These are phyloP conservation scores for Mortierella sp. DNA, from an alignment of 371 early-diverging fungal species.

Conservation along the genomic window DNA sequence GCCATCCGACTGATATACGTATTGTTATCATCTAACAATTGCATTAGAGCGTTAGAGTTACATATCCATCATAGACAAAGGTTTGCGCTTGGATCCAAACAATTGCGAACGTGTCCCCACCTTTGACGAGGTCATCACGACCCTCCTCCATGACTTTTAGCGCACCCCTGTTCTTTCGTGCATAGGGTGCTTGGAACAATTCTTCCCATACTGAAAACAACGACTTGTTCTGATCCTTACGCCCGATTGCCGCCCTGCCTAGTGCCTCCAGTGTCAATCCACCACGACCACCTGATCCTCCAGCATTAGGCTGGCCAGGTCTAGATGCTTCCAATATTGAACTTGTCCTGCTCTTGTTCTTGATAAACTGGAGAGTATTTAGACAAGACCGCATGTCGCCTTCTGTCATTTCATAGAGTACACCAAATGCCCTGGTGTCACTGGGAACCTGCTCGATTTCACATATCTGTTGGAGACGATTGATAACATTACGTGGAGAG, in stretches of 20 bases:
- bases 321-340: constrained; percentile 1
- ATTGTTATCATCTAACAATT: constrained; percentile 35
- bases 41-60: not conserved
- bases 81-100: not conserved
- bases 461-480: constrained; percentile 85
- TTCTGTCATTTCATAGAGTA: constrained; percentile 79
- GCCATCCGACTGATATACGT: constrained; percentile 64
- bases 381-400: constrained; percentile 90
- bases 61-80: too few species aligned
- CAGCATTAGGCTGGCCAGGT: constrained; percentile 1
- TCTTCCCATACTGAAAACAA: constrained; percentile 84
- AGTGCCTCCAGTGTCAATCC: constrained; percentile 70
- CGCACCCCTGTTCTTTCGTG: constrained; percentile 42
- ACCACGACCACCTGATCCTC: constrained; percentile 8
- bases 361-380: constrained; percentile 86
- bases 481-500: constrained; percentile 73
- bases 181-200: constrained; percentile 67
- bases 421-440: constrained; percentile 80
- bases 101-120: constrained; percentile 6
- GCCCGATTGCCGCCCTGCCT: constrained; percentile 67
- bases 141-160: constrained; percentile 49
- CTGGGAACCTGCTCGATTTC: constrained; percentile 76
- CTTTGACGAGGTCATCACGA: constrained; percentile 53
- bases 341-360: constrained; percentile 24
- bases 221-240: constrained; percentile 85